These are phyloP conservation scores for Stereum hirsutum DNA, from an alignment of 1,284 basidiomycete species.

Conservation along the genomic window DNA sequence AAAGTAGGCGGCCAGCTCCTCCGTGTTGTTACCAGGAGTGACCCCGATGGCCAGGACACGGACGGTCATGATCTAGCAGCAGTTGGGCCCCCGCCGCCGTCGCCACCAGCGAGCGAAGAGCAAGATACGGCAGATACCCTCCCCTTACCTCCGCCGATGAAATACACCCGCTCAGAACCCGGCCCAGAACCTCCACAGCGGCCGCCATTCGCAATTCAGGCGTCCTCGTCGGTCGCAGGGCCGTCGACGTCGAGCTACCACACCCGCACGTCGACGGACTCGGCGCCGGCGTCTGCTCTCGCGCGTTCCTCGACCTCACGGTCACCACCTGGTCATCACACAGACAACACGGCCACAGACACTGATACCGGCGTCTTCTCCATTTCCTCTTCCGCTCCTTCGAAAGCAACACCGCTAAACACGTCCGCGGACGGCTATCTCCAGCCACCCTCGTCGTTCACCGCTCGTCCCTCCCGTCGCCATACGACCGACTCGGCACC, in stretches of 20 bases:
- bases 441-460: conserved; percentile 39
- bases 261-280: conserved; percentile 5
- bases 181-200: no score
- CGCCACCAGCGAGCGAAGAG: conserved; percentile 54
- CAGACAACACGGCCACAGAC: conserved; percentile 3
- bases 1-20: conserved; percentile 27
- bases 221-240: neutral
- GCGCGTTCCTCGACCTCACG: conserved; percentile 5
- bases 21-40: conserved; percentile 21
- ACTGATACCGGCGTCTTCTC: conserved; percentile 4
- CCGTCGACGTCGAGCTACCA: neutral
- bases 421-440: conserved; percentile 41
- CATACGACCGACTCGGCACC: conserved; percentile 38
- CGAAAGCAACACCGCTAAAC: conserved; percentile 13
- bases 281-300: neutral
- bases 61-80: conserved; percentile 15
- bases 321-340: conserved; percentile 5
- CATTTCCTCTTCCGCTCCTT: conserved; percentile 11
- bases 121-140: conserved; percentile 10
- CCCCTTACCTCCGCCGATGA: neutral
- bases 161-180: neutral
- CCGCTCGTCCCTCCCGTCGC: conserved; percentile 34
- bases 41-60: conserved; percentile 11
- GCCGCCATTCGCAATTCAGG: no score
- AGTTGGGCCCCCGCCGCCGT: conserved; percentile 54